Evolutionary conservation across 192 early-diverging fungal genomes (phyloP).

Genomic region (Coemansia sp.): DNA sequence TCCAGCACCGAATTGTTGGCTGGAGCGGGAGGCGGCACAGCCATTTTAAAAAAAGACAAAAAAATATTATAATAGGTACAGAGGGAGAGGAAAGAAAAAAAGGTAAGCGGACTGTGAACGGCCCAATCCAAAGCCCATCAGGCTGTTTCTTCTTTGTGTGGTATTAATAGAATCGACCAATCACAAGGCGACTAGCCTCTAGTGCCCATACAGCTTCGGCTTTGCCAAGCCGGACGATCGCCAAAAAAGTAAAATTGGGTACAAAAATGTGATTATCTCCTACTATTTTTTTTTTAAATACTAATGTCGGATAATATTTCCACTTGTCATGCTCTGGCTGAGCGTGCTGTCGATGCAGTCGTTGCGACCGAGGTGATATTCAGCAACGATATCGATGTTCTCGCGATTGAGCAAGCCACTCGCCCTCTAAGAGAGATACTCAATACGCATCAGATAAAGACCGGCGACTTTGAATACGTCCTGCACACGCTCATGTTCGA

Average conservation of each 20-base stretch:
- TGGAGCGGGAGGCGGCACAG: neutral
- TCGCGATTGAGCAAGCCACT: neutral
- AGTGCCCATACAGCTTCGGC: neutral
- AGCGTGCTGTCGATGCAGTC: constrained; percentile 1
- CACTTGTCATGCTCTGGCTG: neutral
- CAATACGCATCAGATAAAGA: neutral
- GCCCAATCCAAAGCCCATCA: no score
- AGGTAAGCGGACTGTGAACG: neutral
- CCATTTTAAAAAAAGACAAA: constrained; percentile 1
- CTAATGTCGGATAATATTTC: neutral
- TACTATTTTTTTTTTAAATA: neutral
- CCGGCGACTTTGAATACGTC: constrained; percentile 28
- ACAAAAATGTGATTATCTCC: no score
- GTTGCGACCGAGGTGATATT: neutral
- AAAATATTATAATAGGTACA: neutral
- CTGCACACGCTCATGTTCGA: constrained; percentile 35
- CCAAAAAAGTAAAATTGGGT: neutral
- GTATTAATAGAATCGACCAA: neutral
- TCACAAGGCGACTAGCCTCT: neutral
- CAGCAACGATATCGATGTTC: constrained; percentile 2
- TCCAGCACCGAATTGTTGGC: constrained; percentile 26
- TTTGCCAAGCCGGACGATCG: neutral
- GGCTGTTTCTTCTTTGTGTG: neutral
- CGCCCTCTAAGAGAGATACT: neutral
- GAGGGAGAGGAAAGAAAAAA: neutral